Conservation (phyloP, 129 eudicot species). For the Escallonia herrerae region DNA sequence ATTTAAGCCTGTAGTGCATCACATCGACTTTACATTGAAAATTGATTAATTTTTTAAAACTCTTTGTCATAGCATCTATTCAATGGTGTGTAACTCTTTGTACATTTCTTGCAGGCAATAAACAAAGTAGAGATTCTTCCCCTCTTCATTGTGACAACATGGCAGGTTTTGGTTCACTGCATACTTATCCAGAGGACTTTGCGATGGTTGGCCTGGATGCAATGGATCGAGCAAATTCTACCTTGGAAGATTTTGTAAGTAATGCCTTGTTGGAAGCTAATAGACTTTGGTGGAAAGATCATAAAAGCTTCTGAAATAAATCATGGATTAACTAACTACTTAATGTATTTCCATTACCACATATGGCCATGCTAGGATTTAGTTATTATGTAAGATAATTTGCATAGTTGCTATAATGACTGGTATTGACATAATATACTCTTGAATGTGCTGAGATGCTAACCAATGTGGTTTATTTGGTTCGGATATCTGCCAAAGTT, state of each 20-base stretch:
- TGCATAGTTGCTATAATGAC: not conserved
- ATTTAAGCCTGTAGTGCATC: not conserved
- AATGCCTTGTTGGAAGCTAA: not conserved
- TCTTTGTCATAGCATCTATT: not conserved
- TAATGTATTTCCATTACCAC: not conserved
- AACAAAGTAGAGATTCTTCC: slow-evolving; percentile 15
- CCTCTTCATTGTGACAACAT: slow-evolving; percentile 22
- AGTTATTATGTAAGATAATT: too few relatives aligned
- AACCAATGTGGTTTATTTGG: not conserved
- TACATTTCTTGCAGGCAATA: slow-evolving; percentile 29
- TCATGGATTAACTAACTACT: not conserved
- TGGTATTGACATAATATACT: not conserved
- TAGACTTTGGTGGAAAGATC: not conserved
- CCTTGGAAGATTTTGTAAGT: slow-evolving; percentile 94
- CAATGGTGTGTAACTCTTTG: not conserved
- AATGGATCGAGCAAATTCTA: slow-evolving; percentile 87
- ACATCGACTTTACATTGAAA: not conserved
- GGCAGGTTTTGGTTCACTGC: slow-evolving; percentile 13
- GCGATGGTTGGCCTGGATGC: slow-evolving; percentile 62
- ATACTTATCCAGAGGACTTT: slow-evolving; percentile 23
- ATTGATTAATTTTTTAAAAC: not conserved
- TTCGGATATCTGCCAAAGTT: not conserved
- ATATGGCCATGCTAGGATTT: not conserved
- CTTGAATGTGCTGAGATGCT: not conserved
- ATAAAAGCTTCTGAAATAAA: not conserved